Evolutionary conservation across 179 eudicot species (phyloP).

Genomic region (Spergularia azorica): DNA sequence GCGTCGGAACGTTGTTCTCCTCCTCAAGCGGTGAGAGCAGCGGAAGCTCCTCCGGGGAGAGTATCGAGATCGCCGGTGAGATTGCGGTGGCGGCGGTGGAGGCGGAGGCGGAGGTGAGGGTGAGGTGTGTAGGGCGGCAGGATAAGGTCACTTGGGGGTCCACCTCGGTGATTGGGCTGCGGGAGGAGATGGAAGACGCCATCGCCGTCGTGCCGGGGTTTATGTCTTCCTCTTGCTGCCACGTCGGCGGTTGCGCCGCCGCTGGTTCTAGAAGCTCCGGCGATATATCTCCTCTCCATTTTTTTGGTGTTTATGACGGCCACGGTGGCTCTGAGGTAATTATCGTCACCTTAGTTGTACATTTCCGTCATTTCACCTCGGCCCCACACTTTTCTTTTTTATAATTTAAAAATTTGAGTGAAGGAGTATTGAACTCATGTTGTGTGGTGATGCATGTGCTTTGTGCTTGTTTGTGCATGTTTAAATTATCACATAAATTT

Average conservation of each 20-base stretch:
- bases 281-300: slow-evolving; percentile 48
- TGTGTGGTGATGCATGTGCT: too few species aligned
- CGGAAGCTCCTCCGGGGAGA: slow-evolving; percentile 8
- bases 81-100: slow-evolving; percentile 18
- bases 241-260: slow-evolving; percentile 64
- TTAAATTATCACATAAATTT: too few species aligned
- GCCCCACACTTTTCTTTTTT: too few species aligned
- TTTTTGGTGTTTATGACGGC: slow-evolving; percentile 75
- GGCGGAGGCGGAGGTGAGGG: slow-evolving; percentile 35
- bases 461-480: too few species aligned
- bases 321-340: slow-evolving; percentile 75
- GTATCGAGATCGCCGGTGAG: slow-evolving; percentile 19
- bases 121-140: slow-evolving; percentile 33
- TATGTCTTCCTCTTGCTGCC: slow-evolving; percentile 44
- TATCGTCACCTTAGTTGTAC: too few species aligned
- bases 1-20: slow-evolving; percentile 29
- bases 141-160: slow-evolving; percentile 35
- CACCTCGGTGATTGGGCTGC: slow-evolving; percentile 47
- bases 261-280: slow-evolving; percentile 41
- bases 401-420: too few species aligned
- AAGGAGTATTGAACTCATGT: too few species aligned
- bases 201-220: slow-evolving; percentile 56
- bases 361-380: too few species aligned
- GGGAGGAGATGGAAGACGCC: slow-evolving; percentile 78
- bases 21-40: slow-evolving; percentile 7